These are phyloP conservation scores for Urostyla sp. DNA, from an alignment of 73 alveolate species.

Conservation along the genomic window DNA sequence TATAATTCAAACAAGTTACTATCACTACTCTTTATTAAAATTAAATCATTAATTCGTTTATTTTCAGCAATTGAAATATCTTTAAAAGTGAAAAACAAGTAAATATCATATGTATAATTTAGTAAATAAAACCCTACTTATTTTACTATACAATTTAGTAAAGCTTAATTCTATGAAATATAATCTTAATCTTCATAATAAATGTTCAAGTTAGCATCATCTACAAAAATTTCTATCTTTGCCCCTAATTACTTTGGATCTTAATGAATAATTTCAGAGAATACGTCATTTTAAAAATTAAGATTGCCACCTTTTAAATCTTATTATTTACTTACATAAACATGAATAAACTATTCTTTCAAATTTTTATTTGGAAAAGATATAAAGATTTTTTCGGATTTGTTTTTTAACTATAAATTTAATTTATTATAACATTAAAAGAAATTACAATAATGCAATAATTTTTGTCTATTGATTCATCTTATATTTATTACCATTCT, in stretches of 20 bases:
- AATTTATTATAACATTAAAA: neutral
- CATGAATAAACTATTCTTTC: constrained; percentile 15
- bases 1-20: neutral
- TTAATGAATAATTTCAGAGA: constrained; percentile 38
- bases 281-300: neutral
- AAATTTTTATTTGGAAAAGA: neutral
- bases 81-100: neutral
- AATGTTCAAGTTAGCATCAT: neutral
- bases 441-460: neutral
- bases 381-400: neutral
- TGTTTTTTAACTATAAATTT: constrained; percentile 6
- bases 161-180: neutral
- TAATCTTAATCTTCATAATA: neutral
- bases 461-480: neutral
- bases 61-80: neutral
- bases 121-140: neutral
- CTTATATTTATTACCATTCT: neutral
- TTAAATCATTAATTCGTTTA: neutral
- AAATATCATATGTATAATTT: constrained; percentile 17
- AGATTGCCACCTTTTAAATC: neutral
- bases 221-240: neutral
- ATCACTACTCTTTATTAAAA: constrained; percentile 23
- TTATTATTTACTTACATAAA: neutral
- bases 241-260: constrained; percentile 17
- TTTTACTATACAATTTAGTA: constrained; percentile 2